Conservation (phyloP, 495 filamentous ascomycete genomes). For the Xylaria palmicola region DNA sequence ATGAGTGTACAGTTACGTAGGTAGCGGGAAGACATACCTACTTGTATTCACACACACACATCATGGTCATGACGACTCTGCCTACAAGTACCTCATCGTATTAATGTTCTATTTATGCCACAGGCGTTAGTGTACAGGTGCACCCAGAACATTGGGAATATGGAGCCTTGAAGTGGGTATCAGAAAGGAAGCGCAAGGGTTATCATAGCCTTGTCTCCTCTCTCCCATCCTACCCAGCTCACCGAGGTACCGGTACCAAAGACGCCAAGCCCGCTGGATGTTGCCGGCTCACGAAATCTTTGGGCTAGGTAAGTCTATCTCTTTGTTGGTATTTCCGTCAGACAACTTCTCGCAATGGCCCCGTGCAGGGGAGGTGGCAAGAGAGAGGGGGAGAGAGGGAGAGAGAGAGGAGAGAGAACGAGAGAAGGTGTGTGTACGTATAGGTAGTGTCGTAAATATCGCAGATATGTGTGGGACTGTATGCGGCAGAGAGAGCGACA, state of each 20-base stretch:
- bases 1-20: no score
- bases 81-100: constrained; percentile 1
- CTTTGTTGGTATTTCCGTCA: not conserved
- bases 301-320: not conserved
- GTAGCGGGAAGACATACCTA: not conserved
- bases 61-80: not conserved
- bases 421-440: not conserved
- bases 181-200: constrained; percentile 25
- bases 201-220: constrained; percentile 26
- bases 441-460: not conserved
- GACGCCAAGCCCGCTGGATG: not conserved
- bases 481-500: not conserved
- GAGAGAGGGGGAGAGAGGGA: not conserved
- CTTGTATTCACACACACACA: no score
- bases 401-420: not conserved
- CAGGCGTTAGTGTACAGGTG: constrained; percentile 14
- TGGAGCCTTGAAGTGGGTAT: constrained; percentile 24
- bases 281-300: not conserved
- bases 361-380: no score
- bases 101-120: constrained; percentile 9
- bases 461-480: no score
- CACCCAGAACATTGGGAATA: constrained; percentile 34
- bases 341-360: not conserved
- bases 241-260: not conserved
- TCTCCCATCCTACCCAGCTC: constrained; percentile 17